These are phyloP conservation scores for Trichosporon sp. DNA, from an alignment of 1,284 basidiomycete species.

Conservation along the genomic window DNA sequence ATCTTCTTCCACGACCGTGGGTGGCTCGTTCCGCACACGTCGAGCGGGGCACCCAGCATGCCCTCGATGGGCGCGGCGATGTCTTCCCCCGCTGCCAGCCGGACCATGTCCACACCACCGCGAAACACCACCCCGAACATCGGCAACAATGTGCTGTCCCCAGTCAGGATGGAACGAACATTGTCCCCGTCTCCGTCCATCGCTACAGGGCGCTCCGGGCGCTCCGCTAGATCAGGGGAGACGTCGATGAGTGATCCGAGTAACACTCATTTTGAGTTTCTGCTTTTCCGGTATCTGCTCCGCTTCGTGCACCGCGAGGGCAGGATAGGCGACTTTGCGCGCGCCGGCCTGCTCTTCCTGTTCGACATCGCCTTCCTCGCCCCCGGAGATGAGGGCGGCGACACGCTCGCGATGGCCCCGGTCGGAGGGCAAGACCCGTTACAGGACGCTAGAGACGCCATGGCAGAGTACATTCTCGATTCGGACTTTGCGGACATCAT, in stretches of 20 bases:
- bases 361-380: constrained; percentile 83
- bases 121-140: not conserved
- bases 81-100: not conserved
- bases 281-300: constrained; percentile 90
- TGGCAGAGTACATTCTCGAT: constrained; percentile 87
- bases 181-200: constrained; percentile 52
- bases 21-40: constrained; percentile 31
- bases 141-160: not conserved
- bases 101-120: not conserved
- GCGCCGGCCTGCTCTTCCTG: constrained; percentile 83
- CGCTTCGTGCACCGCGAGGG: constrained; percentile 94
- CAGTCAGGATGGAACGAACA: not conserved
- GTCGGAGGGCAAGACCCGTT: constrained; percentile 58
- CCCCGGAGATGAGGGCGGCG: constrained; percentile 41
- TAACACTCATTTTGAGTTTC: constrained; percentile 72
- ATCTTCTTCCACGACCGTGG: constrained; percentile 90
- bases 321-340: constrained; percentile 85
- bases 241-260: constrained; percentile 10
- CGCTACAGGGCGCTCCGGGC: constrained; percentile 48
- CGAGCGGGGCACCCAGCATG: constrained; percentile 46
- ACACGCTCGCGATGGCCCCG: constrained; percentile 27
- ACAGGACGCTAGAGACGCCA: constrained; percentile 72
- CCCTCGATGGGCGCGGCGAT: constrained; percentile 6
- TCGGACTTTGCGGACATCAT: constrained; percentile 96
- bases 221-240: constrained; percentile 58